Conservation (phyloP, 495 filamentous ascomycete species). For the Cenococcum geophilum region DNA sequence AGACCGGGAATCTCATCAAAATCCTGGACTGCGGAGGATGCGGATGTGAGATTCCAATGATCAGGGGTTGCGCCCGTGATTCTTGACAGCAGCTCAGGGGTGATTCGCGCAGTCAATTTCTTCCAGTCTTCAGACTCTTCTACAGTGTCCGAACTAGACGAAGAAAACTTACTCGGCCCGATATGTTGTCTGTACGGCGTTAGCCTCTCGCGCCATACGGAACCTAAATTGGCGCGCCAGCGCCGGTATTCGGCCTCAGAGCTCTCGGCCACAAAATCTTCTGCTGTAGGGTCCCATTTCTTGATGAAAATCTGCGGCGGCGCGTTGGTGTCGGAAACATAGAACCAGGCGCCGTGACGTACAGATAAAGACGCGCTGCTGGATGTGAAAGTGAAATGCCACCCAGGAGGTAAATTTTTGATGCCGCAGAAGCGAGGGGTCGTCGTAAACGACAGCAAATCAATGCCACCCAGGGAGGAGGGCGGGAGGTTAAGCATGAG, state of each 20-base stretch:
- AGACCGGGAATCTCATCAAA: conserved; percentile 41
- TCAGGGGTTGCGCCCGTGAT: conserved; percentile 43
- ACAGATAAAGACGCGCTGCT: conserved; percentile 45
- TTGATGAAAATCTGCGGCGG: conserved; percentile 46
- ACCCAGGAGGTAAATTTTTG: conserved; percentile 52
- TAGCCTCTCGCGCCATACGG: conserved; percentile 41
- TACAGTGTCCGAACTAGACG: conserved; percentile 15
- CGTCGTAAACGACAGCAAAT: conserved; percentile 43
- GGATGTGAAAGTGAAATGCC: conserved; percentile 53
- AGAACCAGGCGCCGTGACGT: conserved; percentile 57
- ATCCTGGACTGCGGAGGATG: conserved; percentile 44
- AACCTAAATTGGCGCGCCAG: conserved; percentile 42
- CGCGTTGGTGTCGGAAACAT: conserved; percentile 36
- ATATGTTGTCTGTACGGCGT: conserved; percentile 41
- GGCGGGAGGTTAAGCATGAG: conserved; percentile 38
- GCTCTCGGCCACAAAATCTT: conserved; percentile 35
- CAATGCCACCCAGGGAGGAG: conserved; percentile 37
- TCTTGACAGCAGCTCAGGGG: conserved; percentile 41
- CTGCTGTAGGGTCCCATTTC: conserved; percentile 49
- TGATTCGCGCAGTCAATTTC: conserved; percentile 48
- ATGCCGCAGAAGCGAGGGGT: conserved; percentile 52
- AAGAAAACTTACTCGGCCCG: conserved; percentile 2
- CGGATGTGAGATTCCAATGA: conserved; percentile 49
- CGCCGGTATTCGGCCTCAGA: conserved; percentile 32
- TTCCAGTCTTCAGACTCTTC: conserved; percentile 40